A percentile compares a stretch with the other conserved stretches of the same genome.
Evolutionary conservation across 306 rosid species (phyloP).

Genomic region (Crotalaria pallida): DNA sequence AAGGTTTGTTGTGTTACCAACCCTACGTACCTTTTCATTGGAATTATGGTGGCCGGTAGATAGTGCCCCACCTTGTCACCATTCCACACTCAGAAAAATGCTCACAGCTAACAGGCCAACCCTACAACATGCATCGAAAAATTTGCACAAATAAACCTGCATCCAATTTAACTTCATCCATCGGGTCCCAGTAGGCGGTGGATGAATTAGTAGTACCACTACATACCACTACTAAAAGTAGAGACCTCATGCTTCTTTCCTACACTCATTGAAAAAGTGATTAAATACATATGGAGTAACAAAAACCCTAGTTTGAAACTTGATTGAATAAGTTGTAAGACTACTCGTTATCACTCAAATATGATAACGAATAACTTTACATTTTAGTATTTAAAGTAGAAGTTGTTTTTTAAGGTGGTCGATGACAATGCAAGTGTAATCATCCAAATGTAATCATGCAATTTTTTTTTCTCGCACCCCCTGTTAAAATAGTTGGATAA

Average conservation of each 20-base stretch:
- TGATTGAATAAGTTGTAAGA: neutral
- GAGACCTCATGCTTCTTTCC: neutral
- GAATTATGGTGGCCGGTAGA: slow-evolving; percentile 17
- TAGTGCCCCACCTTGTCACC: slow-evolving; percentile 49
- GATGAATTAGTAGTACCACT: neutral
- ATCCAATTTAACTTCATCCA: slow-evolving; percentile 8
- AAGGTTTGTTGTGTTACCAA: slow-evolving; percentile 26
- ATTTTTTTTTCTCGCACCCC: too few relatives aligned
- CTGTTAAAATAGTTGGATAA: too few relatives aligned
- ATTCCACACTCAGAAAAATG: slow-evolving; percentile 42
- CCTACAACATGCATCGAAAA: slow-evolving; percentile 39
- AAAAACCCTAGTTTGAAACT: neutral
- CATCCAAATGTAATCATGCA: too few relatives aligned
- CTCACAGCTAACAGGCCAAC: slow-evolving; percentile 15
- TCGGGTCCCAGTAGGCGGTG: neutral
- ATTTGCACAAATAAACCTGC: neutral
- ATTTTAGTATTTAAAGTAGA: too few relatives aligned
- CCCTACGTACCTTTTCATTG: slow-evolving; percentile 19
- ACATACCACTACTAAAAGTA: slow-evolving; percentile 17
- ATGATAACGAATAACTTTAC: neutral
- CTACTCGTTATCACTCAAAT: neutral
- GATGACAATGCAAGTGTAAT: too few relatives aligned
- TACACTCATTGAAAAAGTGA: neutral
- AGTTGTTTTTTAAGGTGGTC: too few relatives aligned
- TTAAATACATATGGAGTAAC: neutral